These are phyloP conservation scores for Dipteronia sinensis DNA, from an alignment of 345 rosid species.

Conservation along the genomic window DNA sequence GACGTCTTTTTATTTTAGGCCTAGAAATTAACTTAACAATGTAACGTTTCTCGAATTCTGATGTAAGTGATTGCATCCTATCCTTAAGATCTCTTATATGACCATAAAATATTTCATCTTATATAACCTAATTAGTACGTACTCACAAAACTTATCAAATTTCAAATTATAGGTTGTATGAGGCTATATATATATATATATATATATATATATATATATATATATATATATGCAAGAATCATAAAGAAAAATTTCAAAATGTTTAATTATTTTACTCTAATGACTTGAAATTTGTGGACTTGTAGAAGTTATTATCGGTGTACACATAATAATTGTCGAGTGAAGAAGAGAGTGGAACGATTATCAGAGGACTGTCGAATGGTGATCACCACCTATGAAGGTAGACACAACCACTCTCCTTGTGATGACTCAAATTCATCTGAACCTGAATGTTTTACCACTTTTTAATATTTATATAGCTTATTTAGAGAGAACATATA, in stretches of 20 bases:
- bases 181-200: too few relatives aligned
- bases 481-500: not conserved
- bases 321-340: constrained; percentile 82
- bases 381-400: constrained; percentile 99
- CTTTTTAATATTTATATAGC: constrained; percentile 41
- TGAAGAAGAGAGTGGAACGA: constrained; percentile 96
- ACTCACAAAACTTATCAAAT: not conserved
- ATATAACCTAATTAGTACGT: not conserved
- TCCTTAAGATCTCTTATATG: not conserved
- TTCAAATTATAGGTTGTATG: too few relatives aligned
- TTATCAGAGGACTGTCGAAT: constrained; percentile 92
- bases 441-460: constrained; percentile 67
- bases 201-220: too few relatives aligned
- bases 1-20: not conserved
- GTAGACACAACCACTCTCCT: constrained; percentile 92
- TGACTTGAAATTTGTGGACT: not conserved
- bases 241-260: too few relatives aligned
- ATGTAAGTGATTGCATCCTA: not conserved
- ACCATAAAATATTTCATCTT: not conserved
- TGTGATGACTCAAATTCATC: constrained; percentile 82
- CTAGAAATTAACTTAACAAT: not conserved
- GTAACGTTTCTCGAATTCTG: not conserved
- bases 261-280: not conserved
- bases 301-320: constrained; percentile 91
- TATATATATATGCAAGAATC: not conserved